Conservation (phyloP, 192 early-diverging fungal species). For the Rhizophagus sp. region DNA sequence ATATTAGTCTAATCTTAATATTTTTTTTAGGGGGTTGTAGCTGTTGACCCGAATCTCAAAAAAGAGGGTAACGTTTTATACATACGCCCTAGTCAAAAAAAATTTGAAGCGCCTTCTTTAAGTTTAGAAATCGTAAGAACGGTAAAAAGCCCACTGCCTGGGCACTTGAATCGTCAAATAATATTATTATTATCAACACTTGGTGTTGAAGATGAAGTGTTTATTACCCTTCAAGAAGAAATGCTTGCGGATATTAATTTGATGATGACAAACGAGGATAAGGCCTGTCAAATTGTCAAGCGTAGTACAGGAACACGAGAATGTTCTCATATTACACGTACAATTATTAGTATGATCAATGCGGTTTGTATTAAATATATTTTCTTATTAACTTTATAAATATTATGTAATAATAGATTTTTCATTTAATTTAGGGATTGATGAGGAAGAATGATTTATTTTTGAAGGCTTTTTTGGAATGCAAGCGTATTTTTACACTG, state of each 20-base stretch:
- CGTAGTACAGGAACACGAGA: background rate
- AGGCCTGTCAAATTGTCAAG: background rate
- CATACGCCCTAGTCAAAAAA: conserved; percentile 60
- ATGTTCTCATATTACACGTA: background rate
- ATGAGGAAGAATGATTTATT: conserved; percentile 43
- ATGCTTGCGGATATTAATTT: background rate
- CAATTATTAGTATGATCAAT: conserved; percentile 12
- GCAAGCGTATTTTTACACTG: conserved; percentile 44
- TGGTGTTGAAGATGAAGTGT: conserved; percentile 50
- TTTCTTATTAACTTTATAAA: background rate
- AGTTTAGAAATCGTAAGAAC: conserved; percentile 61
- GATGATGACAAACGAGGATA: background rate
- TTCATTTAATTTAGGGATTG: conserved; percentile 34
- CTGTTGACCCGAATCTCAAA: conserved; percentile 34
- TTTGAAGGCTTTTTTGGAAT: conserved; percentile 43
- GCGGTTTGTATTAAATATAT: background rate
- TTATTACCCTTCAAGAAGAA: conserved; percentile 7
- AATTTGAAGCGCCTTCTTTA: conserved; percentile 52
- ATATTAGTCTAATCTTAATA: too few species aligned
- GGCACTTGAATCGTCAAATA: conserved; percentile 65
- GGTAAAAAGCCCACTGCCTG: conserved; percentile 43
- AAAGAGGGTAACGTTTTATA: conserved; percentile 34
- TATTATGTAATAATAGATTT: background rate
- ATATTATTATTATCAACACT: conserved; percentile 59
- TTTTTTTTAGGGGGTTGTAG: conserved; percentile 46